Conservation (phyloP, 2,329 filamentous ascomycete genomes). For the Ascochyta clinopodiicola region DNA sequence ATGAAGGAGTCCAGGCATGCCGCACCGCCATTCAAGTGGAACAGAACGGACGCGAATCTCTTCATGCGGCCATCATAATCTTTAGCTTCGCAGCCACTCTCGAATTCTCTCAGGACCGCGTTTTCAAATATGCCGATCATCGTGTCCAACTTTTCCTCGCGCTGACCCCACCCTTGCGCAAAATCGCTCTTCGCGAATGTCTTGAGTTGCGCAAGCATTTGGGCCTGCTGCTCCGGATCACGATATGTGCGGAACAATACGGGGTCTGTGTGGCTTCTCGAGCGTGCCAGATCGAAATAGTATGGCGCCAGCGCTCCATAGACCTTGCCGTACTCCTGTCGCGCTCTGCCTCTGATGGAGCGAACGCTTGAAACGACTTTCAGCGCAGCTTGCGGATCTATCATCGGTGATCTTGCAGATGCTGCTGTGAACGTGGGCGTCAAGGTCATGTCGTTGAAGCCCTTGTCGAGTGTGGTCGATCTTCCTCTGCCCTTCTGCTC, state of each 20-base stretch:
- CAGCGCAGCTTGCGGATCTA: conserved; percentile 69
- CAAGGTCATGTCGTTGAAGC: conserved; percentile 80
- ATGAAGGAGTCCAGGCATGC: conserved; percentile 85
- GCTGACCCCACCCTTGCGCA: conserved; percentile 72
- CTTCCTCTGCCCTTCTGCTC: conserved; percentile 39
- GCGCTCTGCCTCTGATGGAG: conserved; percentile 83
- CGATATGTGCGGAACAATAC: conserved; percentile 85
- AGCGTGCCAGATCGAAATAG: conserved; percentile 79
- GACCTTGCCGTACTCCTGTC: conserved; percentile 88
- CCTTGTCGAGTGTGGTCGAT: conserved; percentile 61
- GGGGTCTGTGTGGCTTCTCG: conserved; percentile 77
- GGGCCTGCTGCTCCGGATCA: conserved; percentile 88
- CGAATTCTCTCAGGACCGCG: conserved; percentile 88
- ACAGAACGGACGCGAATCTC: conserved; percentile 85
- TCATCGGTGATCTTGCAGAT: conserved; percentile 34
- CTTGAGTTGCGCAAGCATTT: conserved; percentile 82
- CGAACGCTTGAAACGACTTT: conserved; percentile 72
- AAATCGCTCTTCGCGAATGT: conserved; percentile 82
- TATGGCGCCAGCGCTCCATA: conserved; percentile 89
- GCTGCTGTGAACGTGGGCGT: conserved; percentile 39
- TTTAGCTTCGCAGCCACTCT: conserved; percentile 86
- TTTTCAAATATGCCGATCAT: conserved; percentile 88
- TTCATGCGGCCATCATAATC: conserved; percentile 90
- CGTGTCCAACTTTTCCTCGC: conserved; percentile 73
- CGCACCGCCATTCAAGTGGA: conserved; percentile 78